Conservation (phyloP, 1,284 basidiomycete species). For the Papiliotrema laurentii region DNA sequence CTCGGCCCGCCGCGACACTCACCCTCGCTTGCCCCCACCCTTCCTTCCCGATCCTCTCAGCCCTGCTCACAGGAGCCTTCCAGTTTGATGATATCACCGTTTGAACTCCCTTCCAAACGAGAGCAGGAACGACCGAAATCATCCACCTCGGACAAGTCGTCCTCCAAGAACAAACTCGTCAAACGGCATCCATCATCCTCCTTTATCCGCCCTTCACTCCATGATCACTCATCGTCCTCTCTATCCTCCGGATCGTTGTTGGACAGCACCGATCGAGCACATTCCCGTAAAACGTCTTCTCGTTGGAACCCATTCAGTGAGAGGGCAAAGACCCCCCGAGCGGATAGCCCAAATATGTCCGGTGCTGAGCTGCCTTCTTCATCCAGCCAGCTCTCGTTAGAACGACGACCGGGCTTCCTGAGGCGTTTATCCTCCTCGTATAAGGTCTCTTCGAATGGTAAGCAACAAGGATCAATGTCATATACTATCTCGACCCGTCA, state of each 20-base stretch:
- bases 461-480: neutral
- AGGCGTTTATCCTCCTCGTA: neutral
- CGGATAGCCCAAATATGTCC: neutral
- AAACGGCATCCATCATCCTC: slow-evolving; percentile 31
- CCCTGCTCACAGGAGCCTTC: no score
- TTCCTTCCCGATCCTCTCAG: neutral
- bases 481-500: neutral
- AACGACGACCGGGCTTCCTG: neutral
- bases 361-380: neutral
- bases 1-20: neutral
- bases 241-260: neutral
- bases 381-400: neutral
- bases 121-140: neutral
- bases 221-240: neutral
- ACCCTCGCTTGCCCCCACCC: neutral
- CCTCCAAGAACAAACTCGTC: slow-evolving; percentile 18
- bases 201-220: slow-evolving; percentile 11
- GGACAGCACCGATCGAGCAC: slow-evolving; percentile 5
- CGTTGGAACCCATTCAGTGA: neutral
- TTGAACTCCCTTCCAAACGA: neutral
- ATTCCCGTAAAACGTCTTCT: neutral
- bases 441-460: neutral
- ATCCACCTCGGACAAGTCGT: neutral
- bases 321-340: neutral
- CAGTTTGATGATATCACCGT: neutral